A percentile compares a stretch with the other conserved stretches of the same genome.
These are phyloP conservation scores for Tricholoma sp. DNA, from an alignment of 768 basidiomycete species.

Conservation along the genomic window DNA sequence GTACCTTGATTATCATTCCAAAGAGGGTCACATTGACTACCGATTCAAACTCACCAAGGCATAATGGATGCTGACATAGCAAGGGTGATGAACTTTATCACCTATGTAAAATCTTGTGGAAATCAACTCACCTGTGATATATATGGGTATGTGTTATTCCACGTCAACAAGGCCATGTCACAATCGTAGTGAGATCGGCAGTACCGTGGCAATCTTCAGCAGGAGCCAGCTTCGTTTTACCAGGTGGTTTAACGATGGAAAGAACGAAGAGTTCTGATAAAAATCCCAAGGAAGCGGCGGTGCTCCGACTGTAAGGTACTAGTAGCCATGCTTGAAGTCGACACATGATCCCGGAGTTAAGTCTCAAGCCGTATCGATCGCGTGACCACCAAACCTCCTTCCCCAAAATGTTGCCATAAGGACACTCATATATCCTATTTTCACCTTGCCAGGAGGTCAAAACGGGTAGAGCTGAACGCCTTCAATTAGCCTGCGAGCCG, in stretches of 20 bases:
- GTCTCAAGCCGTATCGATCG: background rate
- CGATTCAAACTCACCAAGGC: background rate
- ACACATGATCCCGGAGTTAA: background rate
- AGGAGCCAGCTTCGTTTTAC: constrained; percentile 4
- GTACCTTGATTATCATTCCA: constrained; percentile 1
- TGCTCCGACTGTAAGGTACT: no score
- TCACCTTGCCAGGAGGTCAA: no score
- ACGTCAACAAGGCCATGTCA: constrained; percentile 3
- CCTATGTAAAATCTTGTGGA: background rate
- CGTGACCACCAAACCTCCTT: background rate
- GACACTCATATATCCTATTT: no score
- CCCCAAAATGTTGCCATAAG: background rate
- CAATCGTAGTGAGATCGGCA: constrained; percentile 2
- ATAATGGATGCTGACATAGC: background rate
- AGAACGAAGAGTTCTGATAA: background rate
- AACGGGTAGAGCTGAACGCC: no score
- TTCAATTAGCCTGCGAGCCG: no score
- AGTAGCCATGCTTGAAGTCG: background rate
- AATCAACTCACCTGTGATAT: no score
- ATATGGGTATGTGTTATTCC: constrained; percentile 2
- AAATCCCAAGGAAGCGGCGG: background rate
- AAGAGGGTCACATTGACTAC: constrained; percentile 1
- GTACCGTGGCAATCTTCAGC: constrained; percentile 1
- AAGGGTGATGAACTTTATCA: background rate
- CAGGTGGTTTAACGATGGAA: background rate